A percentile compares a stretch with the other conserved stretches of the same genome.
Evolutionary conservation across 495 filamentous ascomycete species (phyloP).

Genomic region (Durotheca rogersii): DNA sequence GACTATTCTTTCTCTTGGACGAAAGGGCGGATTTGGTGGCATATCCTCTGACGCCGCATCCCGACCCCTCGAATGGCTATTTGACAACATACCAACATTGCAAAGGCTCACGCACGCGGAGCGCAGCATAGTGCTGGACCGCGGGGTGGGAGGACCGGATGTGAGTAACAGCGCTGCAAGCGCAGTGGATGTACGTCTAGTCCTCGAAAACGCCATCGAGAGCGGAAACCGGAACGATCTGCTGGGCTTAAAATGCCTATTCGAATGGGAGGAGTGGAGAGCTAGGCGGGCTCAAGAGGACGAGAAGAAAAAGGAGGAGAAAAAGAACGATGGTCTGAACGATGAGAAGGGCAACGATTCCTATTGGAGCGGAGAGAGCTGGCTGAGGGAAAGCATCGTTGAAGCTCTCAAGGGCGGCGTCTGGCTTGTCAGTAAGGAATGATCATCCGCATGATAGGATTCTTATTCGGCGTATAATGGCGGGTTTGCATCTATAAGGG

Average conservation of each 20-base stretch:
- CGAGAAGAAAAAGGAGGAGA: slow-evolving; percentile 20
- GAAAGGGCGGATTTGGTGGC: slow-evolving; percentile 38
- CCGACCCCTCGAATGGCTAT: slow-evolving; percentile 72
- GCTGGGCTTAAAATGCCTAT: slow-evolving; percentile 73
- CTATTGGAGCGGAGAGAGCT: slow-evolving; percentile 41
- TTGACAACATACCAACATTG: slow-evolving; percentile 56
- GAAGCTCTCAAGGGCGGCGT: slow-evolving; percentile 57
- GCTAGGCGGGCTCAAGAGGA: slow-evolving; percentile 30
- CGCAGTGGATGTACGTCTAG: slow-evolving; percentile 74
- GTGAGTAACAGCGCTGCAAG: slow-evolving; percentile 55
- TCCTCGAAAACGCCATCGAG: slow-evolving; percentile 62
- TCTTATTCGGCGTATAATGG: neutral
- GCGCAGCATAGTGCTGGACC: slow-evolving; percentile 65
- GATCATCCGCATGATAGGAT: neutral
- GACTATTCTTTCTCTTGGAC: slow-evolving; percentile 65
- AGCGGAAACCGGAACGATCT: slow-evolving; percentile 67
- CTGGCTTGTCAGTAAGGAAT: slow-evolving; percentile 52
- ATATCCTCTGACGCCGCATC: slow-evolving; percentile 27
- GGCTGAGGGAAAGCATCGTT: slow-evolving; percentile 54
- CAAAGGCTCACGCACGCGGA: slow-evolving; percentile 72
- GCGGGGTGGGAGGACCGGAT: slow-evolving; percentile 47
- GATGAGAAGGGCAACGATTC: slow-evolving; percentile 13
- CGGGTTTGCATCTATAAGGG: neutral
- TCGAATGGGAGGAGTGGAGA: slow-evolving; percentile 71
- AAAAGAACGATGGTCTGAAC: slow-evolving; percentile 11